These are phyloP conservation scores for Coniochaeta ligniaria DNA, from an alignment of 2,329 filamentous ascomycete species.

Conservation along the genomic window DNA sequence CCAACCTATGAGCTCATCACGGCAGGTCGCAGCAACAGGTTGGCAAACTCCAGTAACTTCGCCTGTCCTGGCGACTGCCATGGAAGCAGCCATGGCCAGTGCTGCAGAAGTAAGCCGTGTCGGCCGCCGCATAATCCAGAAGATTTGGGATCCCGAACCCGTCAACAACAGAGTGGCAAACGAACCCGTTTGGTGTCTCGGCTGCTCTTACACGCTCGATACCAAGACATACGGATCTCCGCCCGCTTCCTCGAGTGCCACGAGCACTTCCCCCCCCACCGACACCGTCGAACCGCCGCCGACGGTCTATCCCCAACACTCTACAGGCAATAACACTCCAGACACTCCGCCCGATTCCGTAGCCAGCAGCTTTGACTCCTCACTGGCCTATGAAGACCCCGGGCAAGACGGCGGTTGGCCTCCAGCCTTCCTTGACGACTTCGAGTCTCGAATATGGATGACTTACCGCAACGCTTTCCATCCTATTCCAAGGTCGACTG, in stretches of 20 bases:
- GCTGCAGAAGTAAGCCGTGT: conserved; percentile 53
- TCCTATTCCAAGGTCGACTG: conserved; percentile 70
- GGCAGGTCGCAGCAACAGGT: not conserved
- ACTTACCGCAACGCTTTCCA: conserved; percentile 88
- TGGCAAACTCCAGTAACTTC: conserved; percentile 15
- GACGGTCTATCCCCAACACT: conserved; percentile 2
- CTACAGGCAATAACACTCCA: conserved; percentile 16
- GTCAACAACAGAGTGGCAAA: conserved; percentile 64
- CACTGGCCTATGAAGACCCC: conserved; percentile 39
- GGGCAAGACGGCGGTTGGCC: conserved; percentile 64
- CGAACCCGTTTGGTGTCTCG: conserved; percentile 78
- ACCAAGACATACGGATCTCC: conserved; percentile 14
- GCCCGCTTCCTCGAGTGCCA: conserved; percentile 4
- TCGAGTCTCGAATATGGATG: conserved; percentile 92
- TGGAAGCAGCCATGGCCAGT: conserved; percentile 31
- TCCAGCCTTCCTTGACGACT: conserved; percentile 77
- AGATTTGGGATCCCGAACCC: conserved; percentile 87
- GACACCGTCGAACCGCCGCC: conserved; percentile 9
- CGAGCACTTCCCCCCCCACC: conserved; percentile 9
- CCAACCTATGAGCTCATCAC: not conserved
- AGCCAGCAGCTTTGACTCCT: conserved; percentile 44
- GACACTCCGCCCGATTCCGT: conserved; percentile 41
- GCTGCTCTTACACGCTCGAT: conserved; percentile 40
- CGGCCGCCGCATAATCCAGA: conserved; percentile 77
- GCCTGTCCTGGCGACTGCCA: conserved; percentile 16